Percentiles rank a stretch among this genome's conserved stretches.
phyloP scores from a whole-genome alignment of 495 filamentous ascomycete species.

The Hypoxylon lenormandii region DNA sequence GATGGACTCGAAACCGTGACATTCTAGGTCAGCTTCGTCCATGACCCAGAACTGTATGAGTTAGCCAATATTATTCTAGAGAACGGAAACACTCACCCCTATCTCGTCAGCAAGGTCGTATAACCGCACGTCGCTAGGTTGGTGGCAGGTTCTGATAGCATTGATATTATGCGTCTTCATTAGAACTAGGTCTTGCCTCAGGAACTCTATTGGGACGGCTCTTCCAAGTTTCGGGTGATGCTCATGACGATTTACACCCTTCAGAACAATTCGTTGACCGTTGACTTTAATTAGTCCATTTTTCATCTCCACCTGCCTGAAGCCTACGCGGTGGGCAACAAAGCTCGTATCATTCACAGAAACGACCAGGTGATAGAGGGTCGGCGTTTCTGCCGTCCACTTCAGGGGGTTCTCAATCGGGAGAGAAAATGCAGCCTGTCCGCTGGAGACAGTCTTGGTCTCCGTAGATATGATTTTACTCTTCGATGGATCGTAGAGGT shows the following conservation, averaged over 20 bases:
- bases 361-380: slow-evolving; percentile 66
- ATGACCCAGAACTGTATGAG: slow-evolving; percentile 68
- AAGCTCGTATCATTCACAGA: slow-evolving; percentile 51
- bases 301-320: slow-evolving; percentile 69
- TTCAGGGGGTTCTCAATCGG: slow-evolving; percentile 62
- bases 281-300: slow-evolving; percentile 70
- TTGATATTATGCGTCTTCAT: slow-evolving; percentile 79
- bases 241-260: slow-evolving; percentile 74
- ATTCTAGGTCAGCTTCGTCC: slow-evolving; percentile 78
- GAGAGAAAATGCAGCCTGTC: slow-evolving; percentile 52
- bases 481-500: slow-evolving; percentile 51
- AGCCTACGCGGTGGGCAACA: slow-evolving; percentile 66
- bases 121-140: slow-evolving; percentile 68
- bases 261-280: slow-evolving; percentile 66
- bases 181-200: slow-evolving; percentile 68
- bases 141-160: slow-evolving; percentile 71
- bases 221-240: slow-evolving; percentile 71
- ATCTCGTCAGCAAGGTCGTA: slow-evolving; percentile 75
- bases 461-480: slow-evolving; percentile 31
- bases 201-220: slow-evolving; percentile 68
- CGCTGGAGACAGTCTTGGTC: slow-evolving; percentile 11
- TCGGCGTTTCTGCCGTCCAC: slow-evolving; percentile 76
- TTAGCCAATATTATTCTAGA: slow-evolving; percentile 3
- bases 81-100: slow-evolving; percentile 53
- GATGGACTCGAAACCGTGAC: slow-evolving; percentile 72